phyloP scores from a whole-genome alignment of 2,329 filamentous ascomycete species.

The Samsoniella hepiali region DNA sequence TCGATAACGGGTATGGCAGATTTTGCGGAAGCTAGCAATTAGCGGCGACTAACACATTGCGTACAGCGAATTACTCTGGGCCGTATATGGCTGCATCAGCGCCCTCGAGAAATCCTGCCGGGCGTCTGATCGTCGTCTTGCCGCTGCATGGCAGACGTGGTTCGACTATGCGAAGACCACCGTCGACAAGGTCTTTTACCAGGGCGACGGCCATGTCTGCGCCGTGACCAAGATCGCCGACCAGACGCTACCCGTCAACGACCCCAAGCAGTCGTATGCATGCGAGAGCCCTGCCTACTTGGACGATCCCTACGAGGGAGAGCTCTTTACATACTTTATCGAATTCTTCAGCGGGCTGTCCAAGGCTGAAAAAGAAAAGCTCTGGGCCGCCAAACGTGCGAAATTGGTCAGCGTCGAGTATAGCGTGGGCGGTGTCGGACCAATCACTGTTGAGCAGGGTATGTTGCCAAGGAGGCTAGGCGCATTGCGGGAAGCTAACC shows the following conservation, averaged over 20 bases:
- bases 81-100: slow-evolving; percentile 39
- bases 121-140: slow-evolving; percentile 29
- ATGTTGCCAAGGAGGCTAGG: not conserved
- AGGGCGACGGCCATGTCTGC: slow-evolving; percentile 37
- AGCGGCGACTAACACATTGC: not conserved
- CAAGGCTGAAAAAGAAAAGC: slow-evolving; percentile 31
- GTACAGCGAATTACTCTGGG: slow-evolving; percentile 39
- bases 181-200: slow-evolving; percentile 36
- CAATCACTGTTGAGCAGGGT: slow-evolving; percentile 41
- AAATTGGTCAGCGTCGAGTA: slow-evolving; percentile 38
- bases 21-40: no score
- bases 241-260: slow-evolving; percentile 30
- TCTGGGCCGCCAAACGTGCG: slow-evolving; percentile 38
- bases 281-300: slow-evolving; percentile 35
- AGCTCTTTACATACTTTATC: slow-evolving; percentile 40
- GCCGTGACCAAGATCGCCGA: slow-evolving; percentile 36
- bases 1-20: slow-evolving; percentile 38
- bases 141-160: slow-evolving; percentile 37
- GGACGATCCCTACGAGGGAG: slow-evolving; percentile 43
- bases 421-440: slow-evolving; percentile 33
- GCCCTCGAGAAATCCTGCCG: slow-evolving; percentile 31
- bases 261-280: slow-evolving; percentile 31
- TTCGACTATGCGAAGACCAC: slow-evolving; percentile 39
- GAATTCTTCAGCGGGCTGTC: slow-evolving; percentile 37
- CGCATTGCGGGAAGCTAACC: not conserved